Evolutionary conservation across 352 stramenopile species (phyloP), one percentile per base, ranked within the genome.

Genomic region (Phytopythium delawarense): DNA sequence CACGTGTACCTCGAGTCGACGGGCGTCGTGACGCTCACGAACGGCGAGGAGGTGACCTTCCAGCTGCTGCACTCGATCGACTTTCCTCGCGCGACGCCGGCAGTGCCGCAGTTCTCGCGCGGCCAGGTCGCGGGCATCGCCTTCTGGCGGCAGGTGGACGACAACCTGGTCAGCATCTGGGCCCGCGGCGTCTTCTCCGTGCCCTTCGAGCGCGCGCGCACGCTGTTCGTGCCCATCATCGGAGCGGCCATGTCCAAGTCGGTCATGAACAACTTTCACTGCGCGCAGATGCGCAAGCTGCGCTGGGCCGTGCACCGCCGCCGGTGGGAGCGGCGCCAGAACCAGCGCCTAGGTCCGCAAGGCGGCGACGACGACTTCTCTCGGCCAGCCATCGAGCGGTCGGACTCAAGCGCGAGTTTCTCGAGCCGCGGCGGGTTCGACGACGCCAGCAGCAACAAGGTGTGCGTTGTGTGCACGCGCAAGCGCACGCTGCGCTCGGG

Each of bases 1-100:
- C 74, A 71, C 44, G 57, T 86, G 18, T 83, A 81, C 63, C 53
- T 74, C 3, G 71, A 85, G 53, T 69, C 76, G 39, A 84, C 66
- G 8, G 76, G 75, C 34, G 73, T 81, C 25, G 59, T 72, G 1
- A 49, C 62, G 11, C 71, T 75, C 2, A 52, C 64, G 0, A 69
- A 35, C 7, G 73, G 73, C 4, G 76, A 79, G 35, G 56, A 74
- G 4, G 42, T 79, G 0, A 74, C 72, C 3, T 84, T 68, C 57
- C 75, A 84, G 58, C 62, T 84, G 65, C 34, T 73, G 42, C 69
- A 76, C 42, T 74, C 70, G 8, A 65, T 77, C 50, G 70, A 67
- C 28, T 71, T 75, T 35, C 61, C 68, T 4, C 25, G 23, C n/a
- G 63, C 66, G 25, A 74, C 61, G 2, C 68, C 70, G 2, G 53